Conservation (phyloP, 768 basidiomycete species). For the Psilocybe cubensis region DNA sequence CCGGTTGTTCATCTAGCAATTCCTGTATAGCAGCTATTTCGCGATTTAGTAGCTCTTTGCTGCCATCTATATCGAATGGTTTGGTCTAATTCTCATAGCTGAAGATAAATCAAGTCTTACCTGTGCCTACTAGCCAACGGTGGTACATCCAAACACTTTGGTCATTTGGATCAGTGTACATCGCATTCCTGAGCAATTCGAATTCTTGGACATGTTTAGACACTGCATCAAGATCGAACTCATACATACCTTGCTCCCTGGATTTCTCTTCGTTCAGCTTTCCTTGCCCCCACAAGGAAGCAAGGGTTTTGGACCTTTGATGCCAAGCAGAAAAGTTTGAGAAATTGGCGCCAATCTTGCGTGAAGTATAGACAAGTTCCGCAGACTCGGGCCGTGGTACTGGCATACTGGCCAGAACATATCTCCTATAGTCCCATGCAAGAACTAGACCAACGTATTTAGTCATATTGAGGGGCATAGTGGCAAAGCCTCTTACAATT, state of each 20-base stretch:
- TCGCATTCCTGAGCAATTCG: slow-evolving; percentile 88
- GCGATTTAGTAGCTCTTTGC: slow-evolving; percentile 58
- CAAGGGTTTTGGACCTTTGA: slow-evolving; percentile 84
- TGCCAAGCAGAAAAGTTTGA: slow-evolving; percentile 99
- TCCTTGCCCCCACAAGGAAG: slow-evolving; percentile 64
- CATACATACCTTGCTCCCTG: slow-evolving; percentile 68
- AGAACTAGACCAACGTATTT: slow-evolving; percentile 60
- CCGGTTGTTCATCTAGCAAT: slow-evolving; percentile 85
- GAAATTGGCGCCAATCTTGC: slow-evolving; percentile 92
- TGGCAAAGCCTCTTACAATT: slow-evolving; percentile 68
- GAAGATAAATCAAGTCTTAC: slow-evolving; percentile 38
- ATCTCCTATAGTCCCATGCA: slow-evolving; percentile 94
- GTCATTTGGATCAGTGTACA: slow-evolving; percentile 96
- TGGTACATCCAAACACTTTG: slow-evolving; percentile 99
- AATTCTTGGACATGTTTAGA: slow-evolving; percentile 63
- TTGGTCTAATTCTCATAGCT: neutral
- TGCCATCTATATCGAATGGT: slow-evolving; percentile 50
- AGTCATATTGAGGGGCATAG: neutral
- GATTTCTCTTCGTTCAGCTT: slow-evolving; percentile 54
- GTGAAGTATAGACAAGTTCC: slow-evolving; percentile 86
- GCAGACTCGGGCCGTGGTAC: slow-evolving; percentile 52
- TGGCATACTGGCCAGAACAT: slow-evolving; percentile 76
- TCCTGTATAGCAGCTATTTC: slow-evolving; percentile 85
- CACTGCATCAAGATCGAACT: neutral
- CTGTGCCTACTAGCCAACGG: slow-evolving; percentile 90